A percentile compares a stretch with the other conserved stretches of the same genome.
Conservation (phyloP, 768 basidiomycete genomes). For the Tricholoma bakamatsutake region DNA sequence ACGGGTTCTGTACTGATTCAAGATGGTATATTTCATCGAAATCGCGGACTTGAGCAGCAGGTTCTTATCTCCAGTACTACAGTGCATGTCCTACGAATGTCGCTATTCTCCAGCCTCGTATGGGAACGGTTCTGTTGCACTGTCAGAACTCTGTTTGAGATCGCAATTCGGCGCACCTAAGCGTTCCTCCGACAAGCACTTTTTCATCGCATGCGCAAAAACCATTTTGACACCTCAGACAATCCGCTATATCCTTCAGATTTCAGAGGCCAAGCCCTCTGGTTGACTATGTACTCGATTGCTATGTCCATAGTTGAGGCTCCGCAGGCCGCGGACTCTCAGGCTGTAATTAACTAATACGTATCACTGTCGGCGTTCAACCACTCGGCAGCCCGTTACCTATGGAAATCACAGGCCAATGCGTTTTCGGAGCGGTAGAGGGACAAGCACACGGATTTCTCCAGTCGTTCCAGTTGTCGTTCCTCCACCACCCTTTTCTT, state of each 20-base stretch:
- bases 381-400: background rate
- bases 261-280: background rate
- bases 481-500: background rate
- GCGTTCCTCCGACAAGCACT: background rate
- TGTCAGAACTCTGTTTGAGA: background rate
- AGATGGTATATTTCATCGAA: too few relatives aligned
- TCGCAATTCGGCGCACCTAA: background rate
- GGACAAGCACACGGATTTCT: background rate
- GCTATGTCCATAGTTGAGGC: background rate
- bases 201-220: background rate
- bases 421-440: background rate
- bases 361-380: background rate
- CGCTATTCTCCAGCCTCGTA: background rate
- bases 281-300: background rate
- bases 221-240: too few relatives aligned
- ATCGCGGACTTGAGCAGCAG: too few relatives aligned
- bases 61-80: background rate
- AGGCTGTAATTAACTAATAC: background rate
- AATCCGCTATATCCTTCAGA: background rate
- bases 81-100: too few relatives aligned
- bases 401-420: background rate
- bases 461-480: background rate
- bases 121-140: background rate
- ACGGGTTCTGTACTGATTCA: background rate
- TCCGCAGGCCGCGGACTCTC: background rate